A percentile compares a stretch with the other conserved stretches of the same genome.
These are phyloP conservation scores for Termitomyces sp. DNA, from an alignment of 768 basidiomycete genomes.

Conservation along the genomic window DNA sequence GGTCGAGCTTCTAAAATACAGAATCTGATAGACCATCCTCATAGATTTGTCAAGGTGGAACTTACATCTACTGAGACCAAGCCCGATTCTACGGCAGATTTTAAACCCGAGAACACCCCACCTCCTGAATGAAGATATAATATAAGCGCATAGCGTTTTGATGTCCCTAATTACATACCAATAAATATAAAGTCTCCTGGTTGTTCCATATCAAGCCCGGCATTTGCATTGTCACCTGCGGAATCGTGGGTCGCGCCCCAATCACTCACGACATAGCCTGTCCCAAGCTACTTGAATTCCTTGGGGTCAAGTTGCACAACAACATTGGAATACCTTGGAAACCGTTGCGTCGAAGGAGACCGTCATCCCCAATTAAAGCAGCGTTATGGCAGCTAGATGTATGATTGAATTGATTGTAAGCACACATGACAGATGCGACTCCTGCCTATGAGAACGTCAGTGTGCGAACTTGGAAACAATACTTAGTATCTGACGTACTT, in stretches of 20 bases:
- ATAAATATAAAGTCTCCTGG: conserved; percentile 43
- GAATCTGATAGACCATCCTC: neutral
- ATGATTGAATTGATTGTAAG: conserved; percentile 48
- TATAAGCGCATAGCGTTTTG: neutral
- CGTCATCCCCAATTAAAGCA: conserved; percentile 36
- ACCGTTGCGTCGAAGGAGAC: conserved; percentile 31
- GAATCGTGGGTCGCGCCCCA: conserved; percentile 49
- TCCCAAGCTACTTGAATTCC: neutral
- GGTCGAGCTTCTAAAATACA: conserved; percentile 28
- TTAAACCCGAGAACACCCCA: conserved; percentile 18
- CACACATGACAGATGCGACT: conserved; percentile 46
- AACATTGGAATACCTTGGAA: conserved; percentile 30
- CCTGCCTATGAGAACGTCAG: conserved; percentile 29
- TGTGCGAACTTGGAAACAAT: neutral
- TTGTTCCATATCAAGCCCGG: conserved; percentile 47
- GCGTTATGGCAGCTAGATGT: conserved; percentile 64
- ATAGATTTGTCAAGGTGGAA: neutral
- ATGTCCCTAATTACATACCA: conserved; percentile 19
- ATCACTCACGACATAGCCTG: conserved; percentile 45
- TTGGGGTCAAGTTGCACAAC: no score
- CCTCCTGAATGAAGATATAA: conserved; percentile 23
- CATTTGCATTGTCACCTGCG: conserved; percentile 39
- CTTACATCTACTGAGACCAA: conserved; percentile 25
- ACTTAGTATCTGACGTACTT: conserved; percentile 22
- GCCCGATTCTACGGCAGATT: conserved; percentile 29